Evolutionary conservation across 345 rosid species (phyloP), one percentile per base, ranked within the genome.

Genomic region (Salix arbutifolia): DNA sequence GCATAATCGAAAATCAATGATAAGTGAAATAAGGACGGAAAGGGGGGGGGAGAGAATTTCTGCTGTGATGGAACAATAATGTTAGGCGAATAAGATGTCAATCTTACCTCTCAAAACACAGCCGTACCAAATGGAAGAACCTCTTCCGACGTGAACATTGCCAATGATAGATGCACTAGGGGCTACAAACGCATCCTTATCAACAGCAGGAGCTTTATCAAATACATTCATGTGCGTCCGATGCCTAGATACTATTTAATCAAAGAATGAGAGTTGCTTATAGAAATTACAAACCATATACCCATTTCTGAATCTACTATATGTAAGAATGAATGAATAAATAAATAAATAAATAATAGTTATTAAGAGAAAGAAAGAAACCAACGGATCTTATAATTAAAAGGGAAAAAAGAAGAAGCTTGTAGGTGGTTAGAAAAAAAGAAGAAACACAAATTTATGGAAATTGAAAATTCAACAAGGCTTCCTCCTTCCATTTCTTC

Each of bases 111-210:
- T 90, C 79, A 93, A 79, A 73, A 95, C 99, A 60, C 97, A 93
- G 65, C 99, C 97, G 84, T 93, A 95, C 99, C 98, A 95, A 80
- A 95, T 80, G 31, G 96, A 96, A 12, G 99, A 86, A 65, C 90
- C 94, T 77, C 91, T 86, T 66, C 99, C 99, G n/a, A 95, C 90
- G 81, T 80, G 94, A 76, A 95, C 98, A 78, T 95, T 88, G 12
- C 99, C 97, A 52, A 90, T 89, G 76, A 95, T 40, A 37, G 98
- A 95, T 44, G 99, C 97, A 70, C 97, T 89, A 8, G 99, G 98
- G 71, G 97, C 98, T 52, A 95, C 96, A 84, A 95, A 95, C 26
- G 94, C 89, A 78, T 85, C 92, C 90, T 87, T 93, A 72, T 91
- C 93, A 50, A 93, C 92, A 58, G 76, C 65, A 60, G 99, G 98